Percentiles rank a stretch among this genome's conserved stretches.
Conservation (phyloP, 2,329 filamentous ascomycete species). For the Cercospora nicotianae region DNA sequence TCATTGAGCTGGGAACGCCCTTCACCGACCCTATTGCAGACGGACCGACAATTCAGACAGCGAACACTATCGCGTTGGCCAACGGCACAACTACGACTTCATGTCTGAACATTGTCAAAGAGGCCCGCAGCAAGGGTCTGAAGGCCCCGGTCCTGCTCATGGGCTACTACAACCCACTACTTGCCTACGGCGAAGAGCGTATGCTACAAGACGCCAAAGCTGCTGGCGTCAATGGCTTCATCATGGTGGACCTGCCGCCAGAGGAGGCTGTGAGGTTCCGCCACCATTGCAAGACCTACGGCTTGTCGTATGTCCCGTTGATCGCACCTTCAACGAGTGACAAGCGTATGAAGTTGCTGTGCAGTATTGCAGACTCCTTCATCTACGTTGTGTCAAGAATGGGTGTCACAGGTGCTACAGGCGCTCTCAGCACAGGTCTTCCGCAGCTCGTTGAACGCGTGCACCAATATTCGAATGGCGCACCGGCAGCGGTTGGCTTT, state of each 20-base stretch:
- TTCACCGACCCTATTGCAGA: conserved; percentile 99
- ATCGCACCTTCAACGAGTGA: conserved; percentile 94
- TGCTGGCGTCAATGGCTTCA: conserved; percentile 91
- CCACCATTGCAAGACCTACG: conserved; percentile 74
- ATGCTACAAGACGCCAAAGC: conserved; percentile 81
- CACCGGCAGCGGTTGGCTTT: conserved; percentile 90
- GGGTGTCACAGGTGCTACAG: conserved; percentile 91
- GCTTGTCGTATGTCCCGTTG: conserved; percentile 93
- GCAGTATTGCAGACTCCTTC: conserved; percentile 95
- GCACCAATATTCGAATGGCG: conserved; percentile 87
- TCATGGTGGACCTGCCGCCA: conserved; percentile 91
- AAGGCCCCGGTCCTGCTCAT: conserved; percentile 85
- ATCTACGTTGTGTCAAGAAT: conserved; percentile 98
- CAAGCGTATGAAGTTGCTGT: conserved; percentile 89
- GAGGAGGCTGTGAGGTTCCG: conserved; percentile 94
- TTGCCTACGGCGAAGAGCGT: conserved; percentile 90
- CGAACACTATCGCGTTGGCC: conserved; percentile 83
- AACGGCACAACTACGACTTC: conserved; percentile 84
- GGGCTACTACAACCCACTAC: conserved; percentile 97
- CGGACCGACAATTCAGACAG: conserved; percentile 92
- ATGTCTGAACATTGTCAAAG: conserved; percentile 79
- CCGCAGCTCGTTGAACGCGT: conserved; percentile 81
- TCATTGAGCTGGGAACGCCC: conserved; percentile 93
- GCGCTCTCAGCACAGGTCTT: conserved; percentile 76
- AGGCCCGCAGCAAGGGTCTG: conserved; percentile 74